Base-by-base conservation (phyloP, 768 basidiomycete species). In the Pleurotus cornucopiae region DNA sequence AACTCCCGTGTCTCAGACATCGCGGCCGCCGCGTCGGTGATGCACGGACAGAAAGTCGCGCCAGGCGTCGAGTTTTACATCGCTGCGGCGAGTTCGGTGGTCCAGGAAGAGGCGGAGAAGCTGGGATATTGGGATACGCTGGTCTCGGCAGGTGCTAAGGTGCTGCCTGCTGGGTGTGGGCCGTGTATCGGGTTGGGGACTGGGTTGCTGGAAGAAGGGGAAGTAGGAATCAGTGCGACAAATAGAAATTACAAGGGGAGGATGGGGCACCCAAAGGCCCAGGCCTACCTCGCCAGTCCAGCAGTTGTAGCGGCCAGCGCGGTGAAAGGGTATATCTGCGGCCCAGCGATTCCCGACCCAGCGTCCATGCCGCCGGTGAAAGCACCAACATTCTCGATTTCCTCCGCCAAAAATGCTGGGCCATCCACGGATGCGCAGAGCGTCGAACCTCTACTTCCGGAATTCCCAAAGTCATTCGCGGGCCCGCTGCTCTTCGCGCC, bases 241-340 rank as follows among this genome's bases (percentile, higher is more conserved):
- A 99, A 99, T 72, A 79, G 97, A 71, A 99, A 99, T 67, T 99
- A 98, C 76, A 98, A 99, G 76, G 97, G 97, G 3, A 82, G 97
- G 3, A 99, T 99, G 97, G 97, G 97, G 0, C 85, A 88, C 60
- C 96, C 97, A 0, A 91, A 92, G 51, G 96, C 97, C 0, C 83
- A 89, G 62, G 96, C 97, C 0, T 98, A 98, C 73, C 84, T 99
- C 41, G 94, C 94, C 4, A 94, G 92, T 61, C 97, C 97, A 0
- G 94, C 93, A 2, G 96, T 98, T 5, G 97, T 99, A 12, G 96
- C 97, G 20, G 95, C 97, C 3, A 94, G 92, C 55, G 97, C 97
- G 1, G 75, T 94, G 46, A 91, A 89, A 56, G 97, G 97, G 4
- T 88, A 87, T 65, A 98, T 99, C 60, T 86, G 85, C 60, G 81